Evolutionary conservation across 2,329 filamentous ascomycete genomes (phyloP), one percentile per base, ranked within the genome.

Genomic region (Exophiala aquamarina): DNA sequence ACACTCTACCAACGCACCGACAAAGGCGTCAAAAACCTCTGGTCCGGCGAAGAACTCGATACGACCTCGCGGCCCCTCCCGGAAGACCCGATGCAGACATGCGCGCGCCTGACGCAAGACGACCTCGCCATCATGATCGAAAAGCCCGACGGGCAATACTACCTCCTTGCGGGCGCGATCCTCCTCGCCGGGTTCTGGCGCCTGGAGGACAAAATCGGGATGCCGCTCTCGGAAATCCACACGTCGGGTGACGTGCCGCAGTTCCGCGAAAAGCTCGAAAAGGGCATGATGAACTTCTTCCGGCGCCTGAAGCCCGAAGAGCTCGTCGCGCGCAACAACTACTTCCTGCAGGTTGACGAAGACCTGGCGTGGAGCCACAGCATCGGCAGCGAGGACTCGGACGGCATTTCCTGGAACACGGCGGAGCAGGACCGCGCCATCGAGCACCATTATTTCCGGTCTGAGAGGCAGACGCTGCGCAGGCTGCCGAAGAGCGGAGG

Each of bases 321-420:
- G 35, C 77, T 82, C 0, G 78, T 86, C 18, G 58, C 82, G 15
- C 75, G 88, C 49, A 89, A 91, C 63, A 92, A 93, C 63, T 94
- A 93, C 68, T 94, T 94, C 70, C 78, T 94, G 54, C 89, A 94
- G 68, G 87, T 93, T 1, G 89, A 94, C 61, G 87, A 90, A 47
- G 68, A 77, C 4, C 72, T 95, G 1, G 73, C 85, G 1, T 94
- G 89, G 89, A 87, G 83, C 49, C 70, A 75, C 60, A 87, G 82
- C 59, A 91, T 94, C 56, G 89, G 89, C 0, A 59, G 69, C 13
- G 89, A 94, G 66, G 87, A 94, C 62, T 67, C 69, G 1, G 68
- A 71, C 0, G 72, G 73, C 0, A 78, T 83, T 2, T 83, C 82
- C 33, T 94, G 89, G 89, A 80, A 77, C 61, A 87, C 84, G 3